Base-by-base conservation (phyloP, 176 grass and related monocot species). In the Cenchrus fungigraminus region DNA sequence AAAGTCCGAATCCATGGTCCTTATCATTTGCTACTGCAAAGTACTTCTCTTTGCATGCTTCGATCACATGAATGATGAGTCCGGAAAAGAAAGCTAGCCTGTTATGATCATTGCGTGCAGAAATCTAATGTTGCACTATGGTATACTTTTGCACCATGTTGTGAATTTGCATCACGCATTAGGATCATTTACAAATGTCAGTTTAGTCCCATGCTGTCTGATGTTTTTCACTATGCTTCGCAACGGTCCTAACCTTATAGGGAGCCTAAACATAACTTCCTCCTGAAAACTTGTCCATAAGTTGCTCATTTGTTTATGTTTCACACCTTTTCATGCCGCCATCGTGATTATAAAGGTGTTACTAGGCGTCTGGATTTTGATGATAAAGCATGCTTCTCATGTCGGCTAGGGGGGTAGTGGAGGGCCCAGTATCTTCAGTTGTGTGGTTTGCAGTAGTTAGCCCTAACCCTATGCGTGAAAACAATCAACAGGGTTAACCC, bases 311-410 rank as follows among this genome's bases (percentile, higher is more conserved):
- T 87, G 64, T 79, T 90, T 78, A 73, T 28, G 25, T 55, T 45
- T 67, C 81, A 68, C 85, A 2, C 45, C 91, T 90, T 90, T 93
- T 90, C 61, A 94, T 84, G 86, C 79, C 40, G 53, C 74, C 55
- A 73, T 90, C 43, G 76, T 84, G 87, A 90, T 76, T 62, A 74
- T 83, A 88, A 91, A 97, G 89, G 64, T 22, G 67, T 79, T 83
- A 83, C 82, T 78, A 83, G 90, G 55, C 80, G 82, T 83, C 70
- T 82, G 12, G 64, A 65, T 91, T 89, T 89, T 84, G 87, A 73
- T 89, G 88, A 47, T 80, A 93, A 91, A 89, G 89, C 73, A 68
- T 84, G 69, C 68, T 84, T 91, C 13, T 82, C 85, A 88, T 86
- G 89, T 86, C 74, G 87, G 85, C 79, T 79, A 75, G 46, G 43